These are phyloP conservation scores for Coniochaeta pulveracea DNA, from an alignment of 2,329 filamentous ascomycete genomes.

Conservation along the genomic window DNA sequence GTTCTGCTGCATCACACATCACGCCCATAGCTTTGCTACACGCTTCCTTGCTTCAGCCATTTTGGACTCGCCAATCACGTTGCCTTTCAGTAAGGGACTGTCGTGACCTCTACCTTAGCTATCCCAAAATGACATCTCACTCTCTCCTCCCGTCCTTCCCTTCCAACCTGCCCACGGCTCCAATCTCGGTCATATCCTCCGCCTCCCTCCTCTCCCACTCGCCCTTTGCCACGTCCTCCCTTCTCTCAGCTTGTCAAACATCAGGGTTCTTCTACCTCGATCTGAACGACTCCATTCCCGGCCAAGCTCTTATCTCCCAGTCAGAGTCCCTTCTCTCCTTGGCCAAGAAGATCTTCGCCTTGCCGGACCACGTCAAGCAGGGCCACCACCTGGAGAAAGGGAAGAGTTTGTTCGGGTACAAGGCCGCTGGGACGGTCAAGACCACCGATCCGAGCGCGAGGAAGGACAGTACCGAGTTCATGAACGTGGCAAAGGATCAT, in stretches of 20 bases:
- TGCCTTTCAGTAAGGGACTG: no score
- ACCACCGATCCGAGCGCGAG: constrained; percentile 15
- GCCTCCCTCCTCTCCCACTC: constrained; percentile 3
- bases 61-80: no score
- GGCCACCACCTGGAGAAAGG: constrained; percentile 11
- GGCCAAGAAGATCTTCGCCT: constrained; percentile 15
- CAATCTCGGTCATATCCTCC: constrained; percentile 6
- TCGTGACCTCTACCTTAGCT: no score
- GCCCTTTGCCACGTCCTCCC: constrained; percentile 2
- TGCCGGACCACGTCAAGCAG: constrained; percentile 18
- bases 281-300: constrained; percentile 4
- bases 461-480: constrained; percentile 21
- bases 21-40: no score
- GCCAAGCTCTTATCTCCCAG: constrained; percentile 4
- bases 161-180: constrained; percentile 5
- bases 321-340: constrained; percentile 5
- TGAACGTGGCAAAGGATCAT: constrained; percentile 21
- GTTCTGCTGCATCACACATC: no score
- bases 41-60: no score
- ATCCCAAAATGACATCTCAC: neutral
- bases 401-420: constrained; percentile 19
- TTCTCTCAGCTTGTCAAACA: constrained; percentile 6
- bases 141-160: constrained; percentile 7
- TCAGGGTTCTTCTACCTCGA: constrained; percentile 8
- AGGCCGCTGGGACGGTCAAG: constrained; percentile 16